Base-by-base conservation (phyloP, 2,329 filamentous ascomycete species). In the Scopulariopsis brevicaulis region DNA sequence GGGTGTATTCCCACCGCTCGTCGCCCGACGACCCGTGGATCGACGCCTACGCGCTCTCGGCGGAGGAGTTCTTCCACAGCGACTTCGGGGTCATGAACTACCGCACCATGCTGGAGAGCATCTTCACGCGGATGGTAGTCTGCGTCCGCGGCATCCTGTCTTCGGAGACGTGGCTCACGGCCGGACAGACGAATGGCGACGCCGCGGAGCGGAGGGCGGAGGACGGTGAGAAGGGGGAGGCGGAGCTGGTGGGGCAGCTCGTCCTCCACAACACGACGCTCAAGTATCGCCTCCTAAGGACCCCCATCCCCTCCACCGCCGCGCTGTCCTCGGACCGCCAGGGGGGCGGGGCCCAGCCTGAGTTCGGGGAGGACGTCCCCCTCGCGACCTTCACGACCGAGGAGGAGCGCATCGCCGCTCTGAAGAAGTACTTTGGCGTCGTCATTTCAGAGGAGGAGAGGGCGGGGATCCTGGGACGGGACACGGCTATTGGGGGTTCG, bases 391-490 rank as follows among this genome's bases (percentile, higher is more conserved):
- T 81, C 22, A 64, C 70, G 56, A 76, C 60, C 2, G 82, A 84
- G 65, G 67, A 69, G 12, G 71, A 82, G 53, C 69, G 82, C 11
- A 68, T 81, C 22, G 60, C 64, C 53, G 79, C 75, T 12, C 64
- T 84, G 62, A 70, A 72, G 50, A 72, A 72, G 61, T 76, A 75
- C 62, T 84, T 83, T 62, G 70, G 67, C 8, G 74, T 85, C 54
- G 65, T 69, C 40, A 65, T 85, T 35, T 72, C 64, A 1, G 67
- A 70, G 8, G 67, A 70, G 58, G 80, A 84, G 62, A 70, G 70
- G 53, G 68, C 65, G 43, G 78, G 74, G 0, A 83, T 84, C 59
- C 67, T 62, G 15, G 77, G 77, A 0, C 57, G 68, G 51, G 55
- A 64, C 5, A 70, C 60, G 2, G 65, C 64, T 54, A 58, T 66